Evolutionary conservation across 306 rosid species (phyloP), one percentile per base, ranked within the genome.

Genomic region (Vigna hirtella): DNA sequence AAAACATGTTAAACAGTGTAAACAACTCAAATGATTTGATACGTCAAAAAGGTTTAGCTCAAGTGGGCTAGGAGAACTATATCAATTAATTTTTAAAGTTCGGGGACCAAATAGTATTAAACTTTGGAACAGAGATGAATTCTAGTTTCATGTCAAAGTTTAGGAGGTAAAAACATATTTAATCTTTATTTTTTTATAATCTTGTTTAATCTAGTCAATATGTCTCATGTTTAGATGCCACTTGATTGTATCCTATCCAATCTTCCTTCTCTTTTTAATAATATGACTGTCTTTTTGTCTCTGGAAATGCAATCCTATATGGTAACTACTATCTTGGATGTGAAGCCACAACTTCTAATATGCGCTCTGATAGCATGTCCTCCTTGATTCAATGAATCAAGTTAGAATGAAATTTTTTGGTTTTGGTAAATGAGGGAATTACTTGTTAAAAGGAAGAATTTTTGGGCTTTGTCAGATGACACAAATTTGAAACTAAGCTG

Each of bases 401-500:
- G 17, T 61, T 64, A 47, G 72, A 47, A 65, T 45, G 43, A 18
- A 38, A 4, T 4, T 38, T 62, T 38, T 38, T 40, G 49, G 70
- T 10, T 59, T 36, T 9, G 22, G 7, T 16, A n/a, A 13, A 6
- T 4, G 53, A 16, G 72, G 59, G 79, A 62, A 55, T 56, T 43
- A 16, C 38, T 48, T 74, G 48, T 63, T 8, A 50, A 58, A 13
- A 73, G 65, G 64, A 50, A 45, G 30, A 53, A 52, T 76, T 73
- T 9, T 61, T 69, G 79, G 64, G 70, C 63, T 51, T 55, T 69
- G 45, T 48, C 51, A 56, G 13, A 28, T 64, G 30, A 17, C 50
- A 38, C 51, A 36, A 34, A 16, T 36, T 36, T 38, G 70, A 17
- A 64, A 64, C 16, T n/a, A 88, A 86, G 75, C 79, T 82, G 78